Base-by-base conservation (phyloP, 768 basidiomycete species). In the Astraeus odoratus region DNA sequence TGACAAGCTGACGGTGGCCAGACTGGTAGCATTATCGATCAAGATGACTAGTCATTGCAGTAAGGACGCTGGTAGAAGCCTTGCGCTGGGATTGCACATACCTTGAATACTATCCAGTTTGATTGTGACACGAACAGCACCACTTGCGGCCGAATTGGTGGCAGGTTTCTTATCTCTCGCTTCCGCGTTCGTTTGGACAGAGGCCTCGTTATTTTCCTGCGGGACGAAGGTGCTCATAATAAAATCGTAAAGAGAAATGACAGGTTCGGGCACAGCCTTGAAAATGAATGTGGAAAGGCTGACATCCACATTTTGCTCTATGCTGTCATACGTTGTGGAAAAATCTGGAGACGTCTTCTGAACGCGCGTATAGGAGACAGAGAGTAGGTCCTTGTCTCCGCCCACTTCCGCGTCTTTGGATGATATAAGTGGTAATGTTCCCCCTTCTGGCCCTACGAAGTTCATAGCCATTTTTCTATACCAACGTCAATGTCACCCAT, bases 181-280 rank as follows among this genome's bases (percentile, higher is more conserved):
- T 39, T 56, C 58, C 15, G 25, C 38, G 40, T 20, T 35, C 43
- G 30, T 39, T 34, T 51, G 48, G 5, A 42, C 33, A 19, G 46
- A 45, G 16, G 33, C 37, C 10, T 53, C 43, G 4, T 49, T 37
- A 30, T 48, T 44, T 10, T 52, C 43, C 30, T 38, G 58, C 8
- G 85, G 79, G 8, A 91, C 87, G 64, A 99, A 99, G 0, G 96
- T 97, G 3, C 87, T 85, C 85, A 99, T 94, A 64, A 99, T 79
- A 68, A 95, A 97, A 67, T 98, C 93, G 65, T 97, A 98, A 18
- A 97, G 65, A 2, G 85, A 75, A 29, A 99, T 69, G 34, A 97
- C 83, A 10, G 95, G 93, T 57, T 92, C 90, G 0, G 96, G 93
- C 7, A 86, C 85, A 3, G 86, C 81, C 45, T 81, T 80, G 64